These are phyloP conservation scores for Mediolabrus comicus DNA, from an alignment of 108 stramenopile genomes.

Conservation along the genomic window DNA sequence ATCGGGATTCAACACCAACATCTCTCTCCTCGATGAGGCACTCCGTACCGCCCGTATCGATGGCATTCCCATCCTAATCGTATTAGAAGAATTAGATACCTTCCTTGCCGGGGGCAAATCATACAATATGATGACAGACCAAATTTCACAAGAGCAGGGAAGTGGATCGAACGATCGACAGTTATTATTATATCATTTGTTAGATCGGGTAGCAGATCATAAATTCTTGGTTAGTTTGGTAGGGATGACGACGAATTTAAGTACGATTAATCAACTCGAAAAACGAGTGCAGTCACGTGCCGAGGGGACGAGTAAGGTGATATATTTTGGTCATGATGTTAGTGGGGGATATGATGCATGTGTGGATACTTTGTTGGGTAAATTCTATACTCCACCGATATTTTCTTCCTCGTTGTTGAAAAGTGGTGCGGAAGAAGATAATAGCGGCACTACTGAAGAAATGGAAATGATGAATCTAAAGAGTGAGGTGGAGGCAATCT, in stretches of 20 bases:
- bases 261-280: slow-evolving; percentile 53
- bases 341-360: slow-evolving; percentile 37
- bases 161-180: slow-evolving; percentile 53
- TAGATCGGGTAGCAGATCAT: slow-evolving; percentile 79
- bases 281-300: slow-evolving; percentile 83
- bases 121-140: not conserved
- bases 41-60: slow-evolving; percentile 69
- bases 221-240: slow-evolving; percentile 66
- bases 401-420: not conserved
- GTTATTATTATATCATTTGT: slow-evolving; percentile 78
- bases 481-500: slow-evolving; percentile 30
- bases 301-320: slow-evolving; percentile 67
- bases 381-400: slow-evolving; percentile 43
- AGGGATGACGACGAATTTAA: slow-evolving; percentile 63
- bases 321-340: slow-evolving; percentile 51
- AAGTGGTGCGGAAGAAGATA: not conserved
- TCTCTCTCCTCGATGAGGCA: slow-evolving; percentile 69
- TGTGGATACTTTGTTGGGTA: slow-evolving; percentile 48
- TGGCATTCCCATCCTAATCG: slow-evolving; percentile 73
- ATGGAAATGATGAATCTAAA: slow-evolving; percentile 31
- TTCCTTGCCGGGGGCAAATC: slow-evolving; percentile 42
- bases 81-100: slow-evolving; percentile 75
- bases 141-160: slow-evolving; percentile 4
- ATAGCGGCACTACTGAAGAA: slow-evolving; percentile 8
- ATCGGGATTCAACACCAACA: slow-evolving; percentile 65